phyloP scores from a whole-genome alignment of 139 green algal genomes.

The Volvox reticuliferus region DNA sequence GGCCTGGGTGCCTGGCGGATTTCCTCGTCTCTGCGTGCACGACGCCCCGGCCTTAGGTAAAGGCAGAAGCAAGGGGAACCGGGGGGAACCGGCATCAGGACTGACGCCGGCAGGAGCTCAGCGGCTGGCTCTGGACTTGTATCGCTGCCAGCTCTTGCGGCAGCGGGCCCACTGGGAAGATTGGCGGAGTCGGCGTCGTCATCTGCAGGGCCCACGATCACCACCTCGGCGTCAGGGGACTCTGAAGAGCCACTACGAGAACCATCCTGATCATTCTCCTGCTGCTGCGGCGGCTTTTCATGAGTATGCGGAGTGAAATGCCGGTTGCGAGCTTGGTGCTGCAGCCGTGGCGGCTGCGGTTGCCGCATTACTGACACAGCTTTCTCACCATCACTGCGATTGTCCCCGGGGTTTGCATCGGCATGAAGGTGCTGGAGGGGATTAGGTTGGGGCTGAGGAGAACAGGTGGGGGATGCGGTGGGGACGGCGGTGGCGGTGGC shows the following conservation, averaged over 20 bases:
- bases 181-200: background rate
- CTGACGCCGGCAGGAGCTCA: background rate
- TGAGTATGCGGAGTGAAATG: background rate
- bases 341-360: background rate
- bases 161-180: background rate
- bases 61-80: background rate
- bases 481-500: background rate
- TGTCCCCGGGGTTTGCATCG: background rate
- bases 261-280: background rate
- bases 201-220: background rate
- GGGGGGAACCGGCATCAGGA: background rate
- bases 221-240: background rate
- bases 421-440: background rate
- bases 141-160: too few relatives aligned
- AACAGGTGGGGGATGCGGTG: background rate
- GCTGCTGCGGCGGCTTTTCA: background rate
- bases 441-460: background rate
- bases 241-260: background rate
- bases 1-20: background rate
- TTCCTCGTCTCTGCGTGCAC: too few relatives aligned
- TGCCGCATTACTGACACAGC: background rate
- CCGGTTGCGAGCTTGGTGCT: background rate
- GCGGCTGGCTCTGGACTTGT: background rate
- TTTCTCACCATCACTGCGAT: background rate
- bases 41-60: background rate